A percentile compares a stretch with the other conserved stretches of the same genome.
Conservation (phyloP, 352 stramenopile species). For the Stramenopiles sp. region DNA sequence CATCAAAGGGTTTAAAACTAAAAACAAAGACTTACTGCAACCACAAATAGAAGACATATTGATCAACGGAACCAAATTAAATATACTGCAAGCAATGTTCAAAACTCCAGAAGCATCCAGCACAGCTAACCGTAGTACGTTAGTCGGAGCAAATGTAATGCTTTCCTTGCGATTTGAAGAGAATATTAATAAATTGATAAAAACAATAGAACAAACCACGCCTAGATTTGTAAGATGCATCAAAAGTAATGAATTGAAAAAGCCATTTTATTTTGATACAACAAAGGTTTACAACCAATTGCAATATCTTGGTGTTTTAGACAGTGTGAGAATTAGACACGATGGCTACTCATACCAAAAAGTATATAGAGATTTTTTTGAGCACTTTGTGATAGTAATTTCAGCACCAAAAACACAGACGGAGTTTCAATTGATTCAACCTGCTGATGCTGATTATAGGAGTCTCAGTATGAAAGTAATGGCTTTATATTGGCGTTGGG, state of each 20-base stretch:
- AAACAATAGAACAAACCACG: constrained; percentile 58
- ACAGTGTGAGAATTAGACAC: constrained; percentile 54
- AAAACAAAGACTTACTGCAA: constrained; percentile 58
- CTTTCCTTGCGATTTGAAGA: constrained; percentile 2
- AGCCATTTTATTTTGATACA: constrained; percentile 6
- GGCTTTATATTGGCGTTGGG: neutral
- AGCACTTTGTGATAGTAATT: constrained; percentile 7
- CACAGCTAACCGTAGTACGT: neutral
- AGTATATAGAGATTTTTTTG: neutral
- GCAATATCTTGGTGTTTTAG: constrained; percentile 45
- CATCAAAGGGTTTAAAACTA: constrained; percentile 34
- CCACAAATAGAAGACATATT: constrained; percentile 52
- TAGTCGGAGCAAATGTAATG: constrained; percentile 1
- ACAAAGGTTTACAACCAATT: constrained; percentile 1
- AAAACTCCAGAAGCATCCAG: neutral
- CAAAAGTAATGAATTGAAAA: constrained; percentile 46
- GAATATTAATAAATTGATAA: constrained; percentile 26
- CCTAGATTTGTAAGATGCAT: constrained; percentile 63
- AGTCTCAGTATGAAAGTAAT: neutral
- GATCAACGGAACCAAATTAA: constrained; percentile 28
- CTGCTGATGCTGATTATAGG: neutral
- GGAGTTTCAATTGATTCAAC: constrained; percentile 8
- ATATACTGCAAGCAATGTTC: neutral
- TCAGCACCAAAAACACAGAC: neutral
- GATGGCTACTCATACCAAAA: constrained; percentile 8